Conservation (phyloP, 371 early-diverging fungal species). For the Lichtheimia corymbifera region DNA sequence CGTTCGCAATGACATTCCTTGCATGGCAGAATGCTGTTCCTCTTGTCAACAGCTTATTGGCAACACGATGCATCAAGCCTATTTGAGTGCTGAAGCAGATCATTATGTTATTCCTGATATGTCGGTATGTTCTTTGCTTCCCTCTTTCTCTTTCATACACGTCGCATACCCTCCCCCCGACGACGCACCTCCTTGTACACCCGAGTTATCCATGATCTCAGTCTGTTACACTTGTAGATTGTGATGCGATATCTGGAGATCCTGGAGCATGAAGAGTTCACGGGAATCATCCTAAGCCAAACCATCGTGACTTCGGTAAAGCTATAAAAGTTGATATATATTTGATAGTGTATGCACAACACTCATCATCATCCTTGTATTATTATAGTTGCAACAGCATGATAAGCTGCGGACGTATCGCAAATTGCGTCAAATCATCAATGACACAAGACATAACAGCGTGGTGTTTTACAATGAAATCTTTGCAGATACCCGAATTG, state of each 20-base stretch:
- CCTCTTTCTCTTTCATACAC: too few species aligned
- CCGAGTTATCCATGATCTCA: too few species aligned
- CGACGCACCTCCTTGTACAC: too few species aligned
- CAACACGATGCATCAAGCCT: conserved; percentile 27
- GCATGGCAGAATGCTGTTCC: conserved; percentile 52
- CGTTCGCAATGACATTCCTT: conserved; percentile 66
- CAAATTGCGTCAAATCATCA: conserved; percentile 59
- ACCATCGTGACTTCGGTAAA: conserved; percentile 65
- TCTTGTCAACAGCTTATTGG: conserved; percentile 22
- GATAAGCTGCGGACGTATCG: conserved; percentile 64
- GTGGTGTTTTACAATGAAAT: conserved; percentile 71
- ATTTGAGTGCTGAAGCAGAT: conserved; percentile 43
- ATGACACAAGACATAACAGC: conserved; percentile 56
- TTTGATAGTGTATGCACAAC: background rate
- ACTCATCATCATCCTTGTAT: background rate
- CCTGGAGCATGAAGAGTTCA: conserved; percentile 60
- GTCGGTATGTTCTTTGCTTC: conserved; percentile 41
- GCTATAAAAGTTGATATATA: background rate
- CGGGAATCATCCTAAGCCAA: conserved; percentile 66
- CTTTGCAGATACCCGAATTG: conserved; percentile 48
- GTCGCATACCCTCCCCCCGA: too few species aligned
- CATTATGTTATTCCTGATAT: conserved; percentile 56
- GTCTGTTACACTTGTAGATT: conserved; percentile 33
- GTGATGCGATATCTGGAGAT: conserved; percentile 58
- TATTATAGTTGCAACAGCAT: conserved; percentile 58